Evolutionary conservation across 805 yeast species (phyloP).

Genomic region (Myxozyma sirexii): DNA sequence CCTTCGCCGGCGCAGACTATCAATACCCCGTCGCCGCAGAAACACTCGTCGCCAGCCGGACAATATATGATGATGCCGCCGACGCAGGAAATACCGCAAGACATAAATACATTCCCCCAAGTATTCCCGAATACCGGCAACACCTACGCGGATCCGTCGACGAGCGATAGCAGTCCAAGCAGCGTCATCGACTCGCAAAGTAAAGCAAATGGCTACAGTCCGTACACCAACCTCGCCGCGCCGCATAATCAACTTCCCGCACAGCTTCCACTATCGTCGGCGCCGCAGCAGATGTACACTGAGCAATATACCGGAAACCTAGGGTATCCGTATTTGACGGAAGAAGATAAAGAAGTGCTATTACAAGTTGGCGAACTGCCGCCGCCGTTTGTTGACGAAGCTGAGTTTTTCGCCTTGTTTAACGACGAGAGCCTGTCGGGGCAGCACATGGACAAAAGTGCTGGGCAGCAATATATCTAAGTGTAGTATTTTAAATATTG

Average conservation of each 20-base stretch:
- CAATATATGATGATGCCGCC: background rate
- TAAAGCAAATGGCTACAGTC: background rate
- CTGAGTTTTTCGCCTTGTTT: background rate
- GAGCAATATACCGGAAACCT: background rate
- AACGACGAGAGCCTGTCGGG: background rate
- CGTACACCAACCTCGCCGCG: background rate
- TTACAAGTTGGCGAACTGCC: background rate
- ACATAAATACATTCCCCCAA: too few relatives aligned
- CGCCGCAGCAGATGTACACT: background rate
- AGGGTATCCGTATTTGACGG: background rate
- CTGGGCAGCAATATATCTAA: background rate
- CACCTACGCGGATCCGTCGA: background rate
- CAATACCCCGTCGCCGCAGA: background rate
- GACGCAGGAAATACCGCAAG: background rate
- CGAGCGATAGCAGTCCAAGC: background rate
- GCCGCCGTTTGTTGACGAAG: background rate
- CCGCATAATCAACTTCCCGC: background rate
- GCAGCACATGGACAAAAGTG: background rate
- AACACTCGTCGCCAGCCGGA: background rate
- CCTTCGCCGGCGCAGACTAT: background rate
- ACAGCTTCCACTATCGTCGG: background rate
- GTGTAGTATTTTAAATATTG: background rate
- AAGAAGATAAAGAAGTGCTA: background rate
- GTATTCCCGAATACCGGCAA: background rate
- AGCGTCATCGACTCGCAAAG: background rate